A percentile compares a stretch with the other conserved stretches of the same genome.
Conservation (phyloP, 495 filamentous ascomycete genomes). For the Podospora comata region DNA sequence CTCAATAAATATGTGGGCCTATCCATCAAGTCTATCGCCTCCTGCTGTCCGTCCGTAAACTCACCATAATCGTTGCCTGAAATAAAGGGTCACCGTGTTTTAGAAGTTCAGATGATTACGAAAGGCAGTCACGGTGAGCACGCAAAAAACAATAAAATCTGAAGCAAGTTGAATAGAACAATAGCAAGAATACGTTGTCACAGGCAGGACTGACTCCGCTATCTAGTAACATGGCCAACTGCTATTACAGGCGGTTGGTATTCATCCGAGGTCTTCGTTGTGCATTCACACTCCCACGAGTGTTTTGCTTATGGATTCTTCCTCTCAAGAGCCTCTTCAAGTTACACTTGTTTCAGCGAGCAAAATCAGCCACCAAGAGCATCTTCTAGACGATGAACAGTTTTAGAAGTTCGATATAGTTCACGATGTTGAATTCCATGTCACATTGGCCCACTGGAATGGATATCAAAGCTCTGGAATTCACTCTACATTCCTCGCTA, state of each 20-base stretch:
- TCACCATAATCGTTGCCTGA: not conserved
- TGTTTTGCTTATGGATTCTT: not conserved
- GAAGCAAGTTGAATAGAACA: not conserved
- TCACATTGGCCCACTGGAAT: not conserved
- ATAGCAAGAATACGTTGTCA: not conserved
- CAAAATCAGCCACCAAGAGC: not conserved
- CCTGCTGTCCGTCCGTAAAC: not conserved
- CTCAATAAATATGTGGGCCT: not conserved
- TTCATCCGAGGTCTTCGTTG: not conserved
- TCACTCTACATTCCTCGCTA: not conserved
- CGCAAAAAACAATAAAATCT: not conserved
- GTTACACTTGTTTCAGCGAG: not conserved
- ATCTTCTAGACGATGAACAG: not conserved
- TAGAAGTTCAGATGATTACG: not conserved
- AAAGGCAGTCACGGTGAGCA: not conserved
- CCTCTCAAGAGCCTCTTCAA: not conserved
- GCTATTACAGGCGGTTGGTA: not conserved
- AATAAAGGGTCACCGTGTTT: not conserved
- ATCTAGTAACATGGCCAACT: not conserved
- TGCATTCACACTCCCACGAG: too few relatives aligned
- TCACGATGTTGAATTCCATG: not conserved
- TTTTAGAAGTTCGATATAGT: not conserved
- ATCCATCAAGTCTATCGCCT: slow-evolving; percentile 3
- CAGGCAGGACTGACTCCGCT: not conserved
- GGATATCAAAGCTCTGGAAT: slow-evolving; percentile 3